A percentile compares a stretch with the other conserved stretches of the same genome.
phyloP scores from a whole-genome alignment of 331 rosid species.

The Rhamnella rubrinervis region DNA sequence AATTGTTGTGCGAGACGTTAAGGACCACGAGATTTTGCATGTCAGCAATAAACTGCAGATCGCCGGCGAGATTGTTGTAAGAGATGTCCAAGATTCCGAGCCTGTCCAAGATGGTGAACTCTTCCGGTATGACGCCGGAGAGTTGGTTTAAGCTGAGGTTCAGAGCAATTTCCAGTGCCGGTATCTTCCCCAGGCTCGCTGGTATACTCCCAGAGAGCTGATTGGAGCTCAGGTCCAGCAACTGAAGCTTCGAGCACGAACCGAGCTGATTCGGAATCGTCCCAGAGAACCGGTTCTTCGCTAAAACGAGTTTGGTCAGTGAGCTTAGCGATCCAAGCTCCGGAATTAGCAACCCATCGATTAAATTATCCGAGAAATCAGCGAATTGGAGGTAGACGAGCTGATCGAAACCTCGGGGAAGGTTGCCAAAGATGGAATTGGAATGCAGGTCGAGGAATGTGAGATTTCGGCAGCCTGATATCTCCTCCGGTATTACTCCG shows the following conservation, averaged over 20 bases:
- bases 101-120: slow-evolving; percentile 55
- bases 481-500: slow-evolving; percentile 53
- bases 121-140: slow-evolving; percentile 64
- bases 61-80: slow-evolving; percentile 68
- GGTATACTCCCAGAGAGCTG: slow-evolving; percentile 61
- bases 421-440: slow-evolving; percentile 55
- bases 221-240: slow-evolving; percentile 74
- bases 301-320: slow-evolving; percentile 68
- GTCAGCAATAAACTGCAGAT: slow-evolving; percentile 55
- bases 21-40: slow-evolving; percentile 86
- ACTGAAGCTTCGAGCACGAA: slow-evolving; percentile 60
- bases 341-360: slow-evolving; percentile 57
- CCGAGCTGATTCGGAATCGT: slow-evolving; percentile 63
- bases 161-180: slow-evolving; percentile 72
- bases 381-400: slow-evolving; percentile 66
- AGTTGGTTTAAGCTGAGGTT: slow-evolving; percentile 78
- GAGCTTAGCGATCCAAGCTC: slow-evolving; percentile 58
- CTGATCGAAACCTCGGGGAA: slow-evolving; percentile 54
- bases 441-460: slow-evolving; percentile 82
- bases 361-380: slow-evolving; percentile 68
- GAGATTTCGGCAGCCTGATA: slow-evolving; percentile 74
- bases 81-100: slow-evolving; percentile 86
- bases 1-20: slow-evolving; percentile 70
- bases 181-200: slow-evolving; percentile 59
- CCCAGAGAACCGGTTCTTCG: slow-evolving; percentile 65